Evolutionary conservation across 179 eudicot species (phyloP), one percentile per base, ranked within the genome.

Genomic region (Silene vulgaris): DNA sequence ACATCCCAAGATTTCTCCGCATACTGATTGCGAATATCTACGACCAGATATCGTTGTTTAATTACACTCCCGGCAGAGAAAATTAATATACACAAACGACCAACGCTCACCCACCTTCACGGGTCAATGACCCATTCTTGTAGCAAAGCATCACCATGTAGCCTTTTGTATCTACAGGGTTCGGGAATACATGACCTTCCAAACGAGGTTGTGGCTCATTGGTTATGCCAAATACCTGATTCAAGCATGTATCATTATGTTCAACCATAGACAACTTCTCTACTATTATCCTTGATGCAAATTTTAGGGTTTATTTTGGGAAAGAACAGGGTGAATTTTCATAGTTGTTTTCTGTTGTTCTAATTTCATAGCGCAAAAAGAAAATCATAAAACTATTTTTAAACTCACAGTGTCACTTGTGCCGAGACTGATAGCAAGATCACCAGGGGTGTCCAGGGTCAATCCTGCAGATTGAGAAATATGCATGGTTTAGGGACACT

Each of bases 151-250:
- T 89, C 11, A 91, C 96, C 99, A 95, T 95, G 81, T 85, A 95
- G 65, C 96, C 89, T 76, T 89, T 77, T 37, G 84, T 72, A 81
- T 92, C 90, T 71, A 95, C 97, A 29, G 99, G 99, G 81, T 92
- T 95, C 59, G 99, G 99, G 75, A 95, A 95, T 64, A 90, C 91
- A 80, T 95, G 97, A 32, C 99, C 97, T 84, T 92, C 99, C 76
- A 90, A 78, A 79, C 90, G 84, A 69, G 97, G 97, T 62, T 87
- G 87, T 78, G 88, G 99, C 35, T 95, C 97, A 72, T 75, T 77
- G n/a, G 96, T 86, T 77, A 95, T 95, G 71, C 97, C 97, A 77
- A 95, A 95, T 52, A 95, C 95, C 99, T 91, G 79, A 66, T 69
- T 63, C 30, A 67, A 14, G 69, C 67, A 35, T 6, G 35, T 8